phyloP scores from a whole-genome alignment of 2,329 filamentous ascomycete species.

The Exophiala mesophila region DNA sequence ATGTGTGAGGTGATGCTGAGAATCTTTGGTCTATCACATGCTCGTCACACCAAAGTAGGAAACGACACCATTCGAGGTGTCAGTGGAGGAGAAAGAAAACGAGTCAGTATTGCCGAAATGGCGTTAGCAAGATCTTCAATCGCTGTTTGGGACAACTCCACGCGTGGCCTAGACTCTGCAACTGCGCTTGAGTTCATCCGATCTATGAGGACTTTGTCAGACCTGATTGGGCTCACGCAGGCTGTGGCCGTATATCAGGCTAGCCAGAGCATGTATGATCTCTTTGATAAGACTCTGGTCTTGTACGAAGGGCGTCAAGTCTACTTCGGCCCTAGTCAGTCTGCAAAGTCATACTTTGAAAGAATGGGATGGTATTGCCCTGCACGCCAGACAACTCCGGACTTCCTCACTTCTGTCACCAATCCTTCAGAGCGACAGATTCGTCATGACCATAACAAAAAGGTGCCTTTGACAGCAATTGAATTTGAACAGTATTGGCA shows the following conservation, averaged over 20 bases:
- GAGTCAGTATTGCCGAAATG: slow-evolving; percentile 64
- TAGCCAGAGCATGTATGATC: slow-evolving; percentile 48
- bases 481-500: slow-evolving; percentile 48
- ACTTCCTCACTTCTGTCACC: slow-evolving; percentile 61
- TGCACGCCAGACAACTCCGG: slow-evolving; percentile 58
- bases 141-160: slow-evolving; percentile 51
- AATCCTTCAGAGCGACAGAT: slow-evolving; percentile 48
- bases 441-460: slow-evolving; percentile 37
- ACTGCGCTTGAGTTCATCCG: slow-evolving; percentile 56
- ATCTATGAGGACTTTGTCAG: slow-evolving; percentile 46
- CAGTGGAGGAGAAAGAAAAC: slow-evolving; percentile 63
- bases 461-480: slow-evolving; percentile 41
- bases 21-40: slow-evolving; percentile 56
- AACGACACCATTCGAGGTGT: slow-evolving; percentile 63
- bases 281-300: slow-evolving; percentile 66
- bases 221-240: slow-evolving; percentile 46
- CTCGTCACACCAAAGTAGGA: slow-evolving; percentile 61
- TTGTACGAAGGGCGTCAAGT: slow-evolving; percentile 62
- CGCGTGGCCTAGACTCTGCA: slow-evolving; percentile 50
- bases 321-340: slow-evolving; percentile 56
- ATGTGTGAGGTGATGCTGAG: slow-evolving; percentile 52
- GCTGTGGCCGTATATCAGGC: slow-evolving; percentile 55
- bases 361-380: slow-evolving; percentile 58
- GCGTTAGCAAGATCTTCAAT: slow-evolving; percentile 31
- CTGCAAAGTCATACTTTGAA: slow-evolving; percentile 62